phyloP scores from a whole-genome alignment of 192 early-diverging fungal genomes.

The Mortierella hygrophila region DNA sequence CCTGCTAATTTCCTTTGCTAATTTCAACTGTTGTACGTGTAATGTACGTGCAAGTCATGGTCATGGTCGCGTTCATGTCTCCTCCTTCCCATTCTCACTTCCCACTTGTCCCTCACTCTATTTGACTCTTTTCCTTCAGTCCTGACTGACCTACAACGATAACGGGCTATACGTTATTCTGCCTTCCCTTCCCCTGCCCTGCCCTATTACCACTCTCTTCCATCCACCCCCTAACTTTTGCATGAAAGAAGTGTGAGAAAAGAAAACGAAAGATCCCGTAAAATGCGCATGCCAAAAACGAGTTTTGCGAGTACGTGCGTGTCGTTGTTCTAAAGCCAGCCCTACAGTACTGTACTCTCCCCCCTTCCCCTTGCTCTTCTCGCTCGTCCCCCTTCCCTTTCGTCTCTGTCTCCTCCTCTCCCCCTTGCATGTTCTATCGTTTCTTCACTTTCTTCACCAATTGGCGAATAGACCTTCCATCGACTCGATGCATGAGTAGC shows the following conservation, averaged over 20 bases:
- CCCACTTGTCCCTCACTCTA: too few species aligned
- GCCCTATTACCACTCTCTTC: too few species aligned
- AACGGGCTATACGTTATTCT: neutral
- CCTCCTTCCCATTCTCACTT: neutral
- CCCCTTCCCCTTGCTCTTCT: neutral
- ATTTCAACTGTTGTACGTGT: neutral
- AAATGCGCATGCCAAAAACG: too few species aligned
- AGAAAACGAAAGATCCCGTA: too few species aligned
- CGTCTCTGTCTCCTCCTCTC: neutral
- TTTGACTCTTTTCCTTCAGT: neutral
- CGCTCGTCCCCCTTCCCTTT: neutral
- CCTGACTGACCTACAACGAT: neutral
- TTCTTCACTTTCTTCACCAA: neutral
- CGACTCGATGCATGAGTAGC: neutral
- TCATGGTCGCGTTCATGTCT: neutral
- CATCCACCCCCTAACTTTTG: neutral
- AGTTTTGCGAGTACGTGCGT: neutral
- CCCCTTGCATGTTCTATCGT: neutral
- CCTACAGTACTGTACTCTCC: neutral
- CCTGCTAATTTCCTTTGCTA: neutral
- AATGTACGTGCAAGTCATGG: neutral
- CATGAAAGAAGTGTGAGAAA: conserved; percentile 2
- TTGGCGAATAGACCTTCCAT: neutral
- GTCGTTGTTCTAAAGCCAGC: neutral
- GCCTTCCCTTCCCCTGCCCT: neutral